Evolutionary conservation across 2,329 filamentous ascomycete species (phyloP).

Genomic region (Seiridium cupressi): DNA sequence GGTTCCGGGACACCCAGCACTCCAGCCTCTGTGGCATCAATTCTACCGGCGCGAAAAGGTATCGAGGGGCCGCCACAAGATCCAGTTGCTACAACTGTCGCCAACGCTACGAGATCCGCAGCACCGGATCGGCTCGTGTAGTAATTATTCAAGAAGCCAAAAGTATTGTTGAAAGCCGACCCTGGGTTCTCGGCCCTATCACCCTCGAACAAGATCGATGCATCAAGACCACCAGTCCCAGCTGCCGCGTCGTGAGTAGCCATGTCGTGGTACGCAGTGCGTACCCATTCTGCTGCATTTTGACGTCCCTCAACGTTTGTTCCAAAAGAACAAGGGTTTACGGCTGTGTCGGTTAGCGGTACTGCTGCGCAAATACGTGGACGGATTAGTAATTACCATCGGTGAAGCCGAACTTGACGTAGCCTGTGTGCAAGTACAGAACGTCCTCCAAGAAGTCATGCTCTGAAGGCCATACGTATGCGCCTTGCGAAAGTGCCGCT

Average conservation of each 20-base stretch:
- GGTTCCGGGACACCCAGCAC: conserved; percentile 30
- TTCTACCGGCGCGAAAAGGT: conserved; percentile 26
- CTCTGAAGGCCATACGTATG: conserved; percentile 12
- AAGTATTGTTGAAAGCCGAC: conserved; percentile 18
- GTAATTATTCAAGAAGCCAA: conserved; percentile 20
- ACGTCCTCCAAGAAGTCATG: conserved; percentile 12
- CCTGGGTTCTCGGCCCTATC: conserved; percentile 18
- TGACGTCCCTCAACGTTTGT: conserved; percentile 7
- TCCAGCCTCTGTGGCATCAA: conserved; percentile 28
- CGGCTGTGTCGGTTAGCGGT: conserved; percentile 4
- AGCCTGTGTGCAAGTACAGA: conserved; percentile 9
- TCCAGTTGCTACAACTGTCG: conserved; percentile 22
- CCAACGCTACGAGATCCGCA: conserved; percentile 31
- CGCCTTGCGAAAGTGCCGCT: not conserved
- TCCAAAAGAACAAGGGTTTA: conserved; percentile 13
- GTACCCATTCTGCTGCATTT: conserved; percentile 21
- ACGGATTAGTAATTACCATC: conserved; percentile 10
- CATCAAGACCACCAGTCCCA: conserved; percentile 18
- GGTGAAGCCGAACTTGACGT: conserved; percentile 9
- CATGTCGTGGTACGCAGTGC: conserved; percentile 21
- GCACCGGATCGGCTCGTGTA: conserved; percentile 19
- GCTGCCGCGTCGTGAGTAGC: conserved; percentile 16
- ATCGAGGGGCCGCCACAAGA: conserved; percentile 22
- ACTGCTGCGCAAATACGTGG: not conserved
- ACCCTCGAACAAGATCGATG: conserved; percentile 18